Evolutionary conservation across 441 rosid genomes (phyloP).

Genomic region (Hura crepitans): DNA sequence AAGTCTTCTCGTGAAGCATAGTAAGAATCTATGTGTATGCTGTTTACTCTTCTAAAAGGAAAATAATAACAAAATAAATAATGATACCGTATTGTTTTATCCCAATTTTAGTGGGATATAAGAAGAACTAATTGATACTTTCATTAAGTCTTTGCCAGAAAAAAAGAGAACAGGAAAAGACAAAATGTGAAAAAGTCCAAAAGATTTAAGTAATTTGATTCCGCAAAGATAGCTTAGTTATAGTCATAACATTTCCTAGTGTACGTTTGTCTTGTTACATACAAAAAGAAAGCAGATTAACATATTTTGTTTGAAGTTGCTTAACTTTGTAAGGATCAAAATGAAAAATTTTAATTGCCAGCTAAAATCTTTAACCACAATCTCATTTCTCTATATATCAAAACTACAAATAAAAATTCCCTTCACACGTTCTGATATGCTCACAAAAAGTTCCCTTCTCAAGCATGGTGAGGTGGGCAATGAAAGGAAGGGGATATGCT

Average conservation of each 20-base stretch:
- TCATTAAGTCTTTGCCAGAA: constrained; percentile 12
- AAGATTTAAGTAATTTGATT: background rate
- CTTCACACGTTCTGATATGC: constrained; percentile 7
- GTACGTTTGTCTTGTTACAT: background rate
- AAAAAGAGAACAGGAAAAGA: constrained; percentile 11
- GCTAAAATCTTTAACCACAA: background rate
- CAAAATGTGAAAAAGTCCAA: background rate
- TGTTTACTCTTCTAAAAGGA: too few relatives aligned
- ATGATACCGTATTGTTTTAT: too few relatives aligned
- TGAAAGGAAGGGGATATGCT: constrained; percentile 42
- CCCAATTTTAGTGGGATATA: too few relatives aligned
- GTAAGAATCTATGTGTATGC: constrained; percentile 23
- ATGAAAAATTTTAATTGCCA: background rate
- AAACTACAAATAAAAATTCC: background rate
- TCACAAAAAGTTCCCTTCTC: too few relatives aligned
- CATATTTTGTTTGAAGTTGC: background rate
- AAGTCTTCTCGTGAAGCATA: constrained; percentile 25
- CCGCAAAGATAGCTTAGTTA: constrained; percentile 15
- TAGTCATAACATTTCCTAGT: background rate
- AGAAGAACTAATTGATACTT: too few relatives aligned
- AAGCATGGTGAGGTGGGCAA: constrained; percentile 39
- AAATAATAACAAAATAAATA: too few relatives aligned
- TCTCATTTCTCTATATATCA: background rate
- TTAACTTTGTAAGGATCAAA: constrained; percentile 8
- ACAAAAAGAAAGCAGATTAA: too few relatives aligned